Evolutionary conservation across 2,329 filamentous ascomycete species (phyloP), one percentile per base, ranked within the genome.

Genomic region (Trichophyton verrucosum): DNA sequence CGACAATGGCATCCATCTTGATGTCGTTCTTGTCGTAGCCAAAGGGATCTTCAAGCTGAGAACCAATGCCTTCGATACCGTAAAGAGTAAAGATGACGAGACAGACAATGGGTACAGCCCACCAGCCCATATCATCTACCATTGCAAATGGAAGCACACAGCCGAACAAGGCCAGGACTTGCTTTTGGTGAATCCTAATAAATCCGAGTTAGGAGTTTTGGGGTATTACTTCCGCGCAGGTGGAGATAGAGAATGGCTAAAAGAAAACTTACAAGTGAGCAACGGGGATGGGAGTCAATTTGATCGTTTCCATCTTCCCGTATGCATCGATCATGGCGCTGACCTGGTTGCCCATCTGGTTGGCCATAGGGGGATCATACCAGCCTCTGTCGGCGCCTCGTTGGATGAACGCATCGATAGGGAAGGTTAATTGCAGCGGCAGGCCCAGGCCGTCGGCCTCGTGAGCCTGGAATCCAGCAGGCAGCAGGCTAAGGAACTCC

Each of bases 1-100:
- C 82, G 2, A 82, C 80, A 57, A 86, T 81, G 2, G 81, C 82
- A 69, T 86, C 83, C 78, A 86, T 84, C 68, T 85, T 85, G 71
- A 86, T 86, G 68, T 86, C 83, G 61, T 85, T 85, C 67, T 80
- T 78, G 64, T 85, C 83, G 61, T 83, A 83, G 1, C 84, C 84
- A 68, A 86, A 86, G 0, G 84, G 84, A 68, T 86, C 84, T 68
- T 86, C 84, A 0, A 86, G 73, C 69, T 85, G 83, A 2, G 77
- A 78, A 9, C 82, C 83, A 60, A 86, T 86, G 1, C 82, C 83
- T 63, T 84, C 82, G 27, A 84, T 84, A 0, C 82, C 82, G 63
- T 86, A 86, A 1, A 86, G 73, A 0, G 84, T 86, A 66, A 86
- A 86, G 2, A 80, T 79, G 3, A 86, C 79, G 11, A 86, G 77